Base-by-base conservation (phyloP, 139 green algal species). In the Raphidocelis subcapitata region DNA sequence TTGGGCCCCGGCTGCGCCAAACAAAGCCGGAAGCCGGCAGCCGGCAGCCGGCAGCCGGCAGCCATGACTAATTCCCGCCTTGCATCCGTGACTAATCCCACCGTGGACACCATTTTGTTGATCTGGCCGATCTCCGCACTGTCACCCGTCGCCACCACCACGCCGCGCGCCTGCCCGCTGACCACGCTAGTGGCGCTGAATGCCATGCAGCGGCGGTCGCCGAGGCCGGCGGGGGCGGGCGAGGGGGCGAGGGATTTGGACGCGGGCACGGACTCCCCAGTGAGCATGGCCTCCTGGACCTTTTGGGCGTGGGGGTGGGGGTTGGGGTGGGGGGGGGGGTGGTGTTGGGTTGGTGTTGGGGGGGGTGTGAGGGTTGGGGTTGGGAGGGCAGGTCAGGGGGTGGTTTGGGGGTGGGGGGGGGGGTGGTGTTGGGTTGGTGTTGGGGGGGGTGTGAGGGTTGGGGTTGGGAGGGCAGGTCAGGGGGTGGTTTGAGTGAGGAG, bases 191-290 rank as follows among this genome's bases (percentile, higher is more conserved):
- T 85, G 32, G 84, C 75, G 29, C 49, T 79, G 72, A 80, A 90
- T n/a, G 52, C 57, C 79, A 90, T 76, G 79, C 81, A 84, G 33
- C 80, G 72, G 72, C 79, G 72, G 49, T 86, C 72, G 18, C 81
- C 77, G 64, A 82, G 65, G 37, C 29, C 12, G 51, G 69, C 68
- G 21, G n/a, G 5, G 32, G 59, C 44, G 46, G 69, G 44, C 32
- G 41, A 56, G 14, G 73, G 24, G 1, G 57, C 26, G 67, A 78
- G 67, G 24, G 60, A 57, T 69, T 94, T 94, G 67, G 79, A 74
- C 47, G 91, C 78, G 16, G 89, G 82, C 54, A 89, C 80, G 46
- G 85, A 92, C 81, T 95, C 90, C 15, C 90, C 90, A 4, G 90
- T 95, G 33, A 95, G 74, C 55, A 84, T 87, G 4, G 90, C 80